Evolutionary conservation across 495 filamentous ascomycete genomes (phyloP).

Genomic region (Tuber indicum): DNA sequence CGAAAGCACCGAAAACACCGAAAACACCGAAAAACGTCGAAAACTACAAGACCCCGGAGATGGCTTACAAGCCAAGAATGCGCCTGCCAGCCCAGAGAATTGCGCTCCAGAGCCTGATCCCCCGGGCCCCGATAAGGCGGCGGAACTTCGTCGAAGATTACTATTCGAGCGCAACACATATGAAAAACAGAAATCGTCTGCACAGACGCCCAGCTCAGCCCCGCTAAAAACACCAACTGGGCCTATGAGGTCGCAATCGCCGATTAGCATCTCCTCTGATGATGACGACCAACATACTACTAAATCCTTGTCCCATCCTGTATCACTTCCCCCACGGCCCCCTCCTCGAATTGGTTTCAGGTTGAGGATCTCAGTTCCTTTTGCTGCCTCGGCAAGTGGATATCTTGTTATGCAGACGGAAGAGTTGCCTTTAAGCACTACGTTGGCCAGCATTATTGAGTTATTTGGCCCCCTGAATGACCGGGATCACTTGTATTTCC

Average conservation of each 20-base stretch:
- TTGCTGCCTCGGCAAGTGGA: slow-evolving; percentile 7
- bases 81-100: not conserved
- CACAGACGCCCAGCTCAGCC: slow-evolving; percentile 7
- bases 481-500: slow-evolving; percentile 38
- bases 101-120: not conserved
- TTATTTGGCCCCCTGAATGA: slow-evolving; percentile 30
- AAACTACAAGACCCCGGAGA: not conserved
- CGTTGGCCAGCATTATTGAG: slow-evolving; percentile 34
- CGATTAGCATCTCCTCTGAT: slow-evolving; percentile 37
- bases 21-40: slow-evolving; percentile 23
- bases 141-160: slow-evolving; percentile 26
- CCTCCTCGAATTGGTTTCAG: slow-evolving; percentile 38
- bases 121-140: not conserved
- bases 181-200: slow-evolving; percentile 28
- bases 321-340: slow-evolving; percentile 37
- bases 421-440: slow-evolving; percentile 34
- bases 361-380: slow-evolving; percentile 32
- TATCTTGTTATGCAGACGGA: slow-evolving; percentile 33
- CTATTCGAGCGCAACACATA: slow-evolving; percentile 25
- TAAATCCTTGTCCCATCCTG: slow-evolving; percentile 17
- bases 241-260: slow-evolving; percentile 23
- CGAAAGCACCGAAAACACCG: slow-evolving; percentile 23
- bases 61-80: not conserved
- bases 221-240: slow-evolving; percentile 12
- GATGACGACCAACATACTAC: slow-evolving; percentile 22